phyloP scores from a whole-genome alignment of 225 moss, liverwort and hornwort genomes.

The Pseudisothecium myosuroides region DNA sequence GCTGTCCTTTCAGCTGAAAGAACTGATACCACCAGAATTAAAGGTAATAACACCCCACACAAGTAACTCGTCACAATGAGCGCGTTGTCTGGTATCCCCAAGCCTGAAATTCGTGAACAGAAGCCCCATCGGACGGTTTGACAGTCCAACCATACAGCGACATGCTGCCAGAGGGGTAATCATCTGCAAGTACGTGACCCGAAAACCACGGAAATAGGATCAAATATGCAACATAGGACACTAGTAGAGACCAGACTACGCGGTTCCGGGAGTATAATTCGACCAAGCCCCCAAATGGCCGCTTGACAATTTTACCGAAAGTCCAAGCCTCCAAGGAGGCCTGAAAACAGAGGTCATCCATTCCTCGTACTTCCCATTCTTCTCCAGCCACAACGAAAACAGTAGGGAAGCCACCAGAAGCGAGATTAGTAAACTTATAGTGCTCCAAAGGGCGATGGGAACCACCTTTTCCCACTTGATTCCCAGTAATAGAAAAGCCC shows the following conservation, averaged over 20 bases:
- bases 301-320: conserved; percentile 24
- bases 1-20: conserved; percentile 37
- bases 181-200: conserved; percentile 64
- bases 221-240: conserved; percentile 32
- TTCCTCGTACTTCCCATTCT: conserved; percentile 30
- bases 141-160: conserved; percentile 79
- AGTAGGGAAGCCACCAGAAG: conserved; percentile 45
- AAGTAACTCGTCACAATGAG: conserved; percentile 12
- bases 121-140: conserved; percentile 35
- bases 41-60: background rate
- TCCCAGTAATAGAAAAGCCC: conserved; percentile 44
- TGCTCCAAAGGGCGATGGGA: conserved; percentile 32
- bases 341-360: conserved; percentile 55
- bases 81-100: conserved; percentile 12
- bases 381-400: conserved; percentile 18
- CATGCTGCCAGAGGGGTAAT: conserved; percentile 71
- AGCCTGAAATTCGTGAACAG: conserved; percentile 15
- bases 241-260: conserved; percentile 31
- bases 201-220: conserved; percentile 82
- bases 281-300: conserved; percentile 55
- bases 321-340: conserved; percentile 14
- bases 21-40: background rate
- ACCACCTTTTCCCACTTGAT: conserved; percentile 47
- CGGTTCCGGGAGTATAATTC: conserved; percentile 37
- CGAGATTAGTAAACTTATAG: conserved; percentile 5